These are phyloP conservation scores for Apophysomyces elegans DNA, from an alignment of 371 early-diverging fungal genomes.

Conservation along the genomic window DNA sequence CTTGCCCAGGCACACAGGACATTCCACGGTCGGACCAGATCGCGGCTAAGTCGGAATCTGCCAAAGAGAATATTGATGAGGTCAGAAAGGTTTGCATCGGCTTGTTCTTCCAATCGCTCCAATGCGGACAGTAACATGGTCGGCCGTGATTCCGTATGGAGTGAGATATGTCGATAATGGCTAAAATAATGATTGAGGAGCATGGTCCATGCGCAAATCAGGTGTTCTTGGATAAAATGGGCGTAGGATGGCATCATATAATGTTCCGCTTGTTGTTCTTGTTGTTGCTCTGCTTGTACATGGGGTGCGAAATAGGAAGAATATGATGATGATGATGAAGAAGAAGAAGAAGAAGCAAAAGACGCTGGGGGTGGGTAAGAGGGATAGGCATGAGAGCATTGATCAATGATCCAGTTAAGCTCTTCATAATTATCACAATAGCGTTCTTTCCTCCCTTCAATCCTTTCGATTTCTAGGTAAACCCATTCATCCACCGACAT, in stretches of 20 bases:
- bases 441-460: conserved; percentile 2
- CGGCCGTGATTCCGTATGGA: background rate
- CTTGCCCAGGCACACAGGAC: background rate
- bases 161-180: background rate
- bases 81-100: background rate
- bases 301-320: too few relatives aligned
- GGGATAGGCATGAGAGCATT: too few relatives aligned
- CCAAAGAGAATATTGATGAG: background rate
- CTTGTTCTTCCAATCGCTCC: background rate
- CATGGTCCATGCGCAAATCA: background rate
- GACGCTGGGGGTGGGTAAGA: too few relatives aligned
- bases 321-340: too few relatives aligned
- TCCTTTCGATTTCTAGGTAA: background rate
- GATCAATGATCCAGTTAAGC: background rate
- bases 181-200: background rate
- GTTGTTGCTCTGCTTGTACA: too few relatives aligned
- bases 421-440: background rate
- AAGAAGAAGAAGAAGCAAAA: too few relatives aligned
- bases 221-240: background rate
- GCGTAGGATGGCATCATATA: background rate
- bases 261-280: background rate
- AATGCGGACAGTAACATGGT: background rate
- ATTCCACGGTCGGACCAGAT: conserved; percentile 4
- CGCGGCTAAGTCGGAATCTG: background rate
- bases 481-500: conserved; percentile 4